These are phyloP conservation scores for Ophiostoma ulmi DNA, from an alignment of 2,329 filamentous ascomycete species.

Conservation along the genomic window DNA sequence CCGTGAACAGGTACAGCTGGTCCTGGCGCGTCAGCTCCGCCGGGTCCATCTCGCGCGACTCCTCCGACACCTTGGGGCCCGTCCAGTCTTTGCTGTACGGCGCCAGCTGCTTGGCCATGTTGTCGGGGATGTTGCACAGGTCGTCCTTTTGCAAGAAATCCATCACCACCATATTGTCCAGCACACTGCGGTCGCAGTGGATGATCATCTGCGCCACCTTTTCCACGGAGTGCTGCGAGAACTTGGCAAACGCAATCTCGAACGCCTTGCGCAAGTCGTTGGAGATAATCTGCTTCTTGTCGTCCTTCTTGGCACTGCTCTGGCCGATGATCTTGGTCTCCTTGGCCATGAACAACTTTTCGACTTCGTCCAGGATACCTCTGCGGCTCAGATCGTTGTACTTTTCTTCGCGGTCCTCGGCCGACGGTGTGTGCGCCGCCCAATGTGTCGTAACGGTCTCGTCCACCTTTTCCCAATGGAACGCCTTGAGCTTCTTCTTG, in stretches of 20 bases:
- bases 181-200: constrained; percentile 82
- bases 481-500: constrained; percentile 98
- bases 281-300: constrained; percentile 97
- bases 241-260: constrained; percentile 91
- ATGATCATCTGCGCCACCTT: constrained; percentile 90
- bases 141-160: constrained; percentile 93
- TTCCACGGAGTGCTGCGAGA: constrained; percentile 76
- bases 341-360: constrained; percentile 95
- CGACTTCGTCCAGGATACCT: constrained; percentile 94
- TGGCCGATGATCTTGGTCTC: constrained; percentile 84
- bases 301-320: constrained; percentile 68
- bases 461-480: constrained; percentile 99
- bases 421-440: constrained; percentile 80
- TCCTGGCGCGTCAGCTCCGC: constrained; percentile 86
- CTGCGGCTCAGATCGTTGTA: constrained; percentile 89
- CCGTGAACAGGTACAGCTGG: constrained; percentile 89
- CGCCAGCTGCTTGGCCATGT: constrained; percentile 82
- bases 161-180: constrained; percentile 90
- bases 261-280: constrained; percentile 83
- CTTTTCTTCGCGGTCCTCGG: constrained; percentile 87
- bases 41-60: constrained; percentile 79
- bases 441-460: constrained; percentile 86
- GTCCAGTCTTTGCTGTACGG: constrained; percentile 97
- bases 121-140: constrained; percentile 86
- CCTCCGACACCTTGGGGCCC: constrained; percentile 71